phyloP scores from a whole-genome alignment of 345 rosid genomes.

The Eucalyptus guilfoylei region DNA sequence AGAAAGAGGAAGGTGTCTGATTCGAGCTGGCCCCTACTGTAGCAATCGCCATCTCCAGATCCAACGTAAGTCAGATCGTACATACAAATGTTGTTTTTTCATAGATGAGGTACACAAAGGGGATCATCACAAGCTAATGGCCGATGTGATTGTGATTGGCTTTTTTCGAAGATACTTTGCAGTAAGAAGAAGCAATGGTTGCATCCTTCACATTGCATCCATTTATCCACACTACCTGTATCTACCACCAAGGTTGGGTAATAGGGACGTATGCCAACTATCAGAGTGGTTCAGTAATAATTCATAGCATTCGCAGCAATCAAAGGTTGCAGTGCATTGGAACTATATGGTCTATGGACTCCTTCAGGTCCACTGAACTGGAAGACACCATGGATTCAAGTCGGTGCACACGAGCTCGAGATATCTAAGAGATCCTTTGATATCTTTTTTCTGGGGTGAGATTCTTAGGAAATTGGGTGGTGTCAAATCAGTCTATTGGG shows the following conservation, averaged over 20 bases:
- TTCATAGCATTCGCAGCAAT: background rate
- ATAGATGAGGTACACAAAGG: background rate
- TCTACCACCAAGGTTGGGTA: background rate
- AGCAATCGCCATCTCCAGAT: background rate
- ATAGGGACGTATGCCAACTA: background rate
- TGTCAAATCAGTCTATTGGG: background rate
- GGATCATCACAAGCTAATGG: background rate
- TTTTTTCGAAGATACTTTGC: background rate
- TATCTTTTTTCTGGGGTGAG: background rate
- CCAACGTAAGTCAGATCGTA: background rate
- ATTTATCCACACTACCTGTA: background rate
- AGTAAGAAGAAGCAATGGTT: accelerated
- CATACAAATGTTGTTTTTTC: background rate
- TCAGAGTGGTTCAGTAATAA: background rate
- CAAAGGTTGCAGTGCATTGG: background rate
- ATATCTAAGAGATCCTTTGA: background rate
- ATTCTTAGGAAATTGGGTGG: background rate
- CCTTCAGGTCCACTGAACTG: background rate
- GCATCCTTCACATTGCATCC: background rate
- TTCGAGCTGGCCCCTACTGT: background rate
- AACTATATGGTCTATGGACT: background rate
- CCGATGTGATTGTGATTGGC: background rate
- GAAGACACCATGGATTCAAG: background rate
- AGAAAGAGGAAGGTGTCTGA: background rate
- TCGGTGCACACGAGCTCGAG: background rate